Base-by-base conservation (phyloP, 495 filamentous ascomycete species). In the Usnea hakonensis region DNA sequence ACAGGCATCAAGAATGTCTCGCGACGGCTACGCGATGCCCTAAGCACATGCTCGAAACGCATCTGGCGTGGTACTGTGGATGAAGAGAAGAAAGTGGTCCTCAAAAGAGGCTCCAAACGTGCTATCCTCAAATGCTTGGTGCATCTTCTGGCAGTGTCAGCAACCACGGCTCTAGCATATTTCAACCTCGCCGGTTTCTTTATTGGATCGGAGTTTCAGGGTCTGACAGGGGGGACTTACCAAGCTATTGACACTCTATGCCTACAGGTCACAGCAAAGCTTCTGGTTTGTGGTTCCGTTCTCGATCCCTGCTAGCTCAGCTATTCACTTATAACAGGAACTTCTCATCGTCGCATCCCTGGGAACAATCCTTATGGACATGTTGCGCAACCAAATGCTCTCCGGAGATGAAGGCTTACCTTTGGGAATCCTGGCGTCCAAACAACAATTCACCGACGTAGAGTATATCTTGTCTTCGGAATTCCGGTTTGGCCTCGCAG, bases 401-500 rank as follows among this genome's bases (percentile, higher is more conserved):
- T 50, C 37, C 36, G 38, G 54, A 23, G n/a, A 10, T 19, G 40
- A 63, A 37, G 61, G 61, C 37, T 50, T 63, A 36, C 61, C 61
- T 26, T 43, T 63, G 53, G 61, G 61, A 17, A 23, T 63, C 11
- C 14, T 63, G 32, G 28, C 33, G 19, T 41, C 48, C 14, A 63
- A 63, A 16, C 32, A 63, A 44, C 53, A 52, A 21, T 63, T 63
- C 54, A 37, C 40, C 32, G 53, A 63, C 28, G 7, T 57, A 19
- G 33, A 57, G 41, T 63, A 63, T 38, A 38, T 63, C 35, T 14
- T 57, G 30, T 63, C 61, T 44, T n/a, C 61, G 5, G 61, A 63
- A 16, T 63, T 63, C 21, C 52, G 61, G 35, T 63, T 63, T 35
- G 61, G 61, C 23, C 53, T 63, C 48, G 54, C 61, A 26, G 61